These are phyloP conservation scores for Eleusine indica DNA, from an alignment of 176 grass and related monocot species.

Conservation along the genomic window DNA sequence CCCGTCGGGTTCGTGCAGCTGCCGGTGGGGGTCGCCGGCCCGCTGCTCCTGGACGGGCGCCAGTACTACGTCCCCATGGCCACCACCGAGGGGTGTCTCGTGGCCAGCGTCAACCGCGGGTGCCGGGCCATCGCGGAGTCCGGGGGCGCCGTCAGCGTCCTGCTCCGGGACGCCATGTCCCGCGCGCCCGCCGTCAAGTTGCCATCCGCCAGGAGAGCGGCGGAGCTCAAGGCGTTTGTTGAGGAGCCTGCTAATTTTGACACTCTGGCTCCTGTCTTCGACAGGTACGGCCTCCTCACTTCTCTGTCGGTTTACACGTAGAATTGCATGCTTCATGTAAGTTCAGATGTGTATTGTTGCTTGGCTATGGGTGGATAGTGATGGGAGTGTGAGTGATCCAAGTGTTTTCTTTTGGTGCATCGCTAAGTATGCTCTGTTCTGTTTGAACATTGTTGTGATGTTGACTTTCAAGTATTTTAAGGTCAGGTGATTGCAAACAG, in stretches of 20 bases:
- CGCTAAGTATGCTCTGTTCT: slow-evolving; percentile 19
- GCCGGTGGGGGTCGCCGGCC: slow-evolving; percentile 68
- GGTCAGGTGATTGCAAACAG: slow-evolving; percentile 36
- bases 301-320: slow-evolving; percentile 4
- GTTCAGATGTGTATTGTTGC: slow-evolving; percentile 22
- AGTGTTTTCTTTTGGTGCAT: slow-evolving; percentile 6
- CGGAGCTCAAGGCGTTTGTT: slow-evolving; percentile 60
- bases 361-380: slow-evolving; percentile 4
- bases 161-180: slow-evolving; percentile 65
- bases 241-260: slow-evolving; percentile 62
- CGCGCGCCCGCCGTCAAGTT: slow-evolving; percentile 64
- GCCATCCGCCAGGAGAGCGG: slow-evolving; percentile 50
- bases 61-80: slow-evolving; percentile 71
- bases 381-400: background rate
- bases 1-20: slow-evolving; percentile 70
- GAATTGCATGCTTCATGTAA: slow-evolving; percentile 18
- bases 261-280: slow-evolving; percentile 55
- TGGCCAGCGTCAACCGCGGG: slow-evolving; percentile 74
- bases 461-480: slow-evolving; percentile 13
- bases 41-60: slow-evolving; percentile 59
- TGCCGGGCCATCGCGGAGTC: slow-evolving; percentile 62
- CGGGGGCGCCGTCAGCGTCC: slow-evolving; percentile 53
- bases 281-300: slow-evolving; percentile 45
- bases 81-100: slow-evolving; percentile 79
- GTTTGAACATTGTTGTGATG: slow-evolving; percentile 29